Base-by-base conservation (phyloP, 805 yeast species). In the Yarrowia sp. region DNA sequence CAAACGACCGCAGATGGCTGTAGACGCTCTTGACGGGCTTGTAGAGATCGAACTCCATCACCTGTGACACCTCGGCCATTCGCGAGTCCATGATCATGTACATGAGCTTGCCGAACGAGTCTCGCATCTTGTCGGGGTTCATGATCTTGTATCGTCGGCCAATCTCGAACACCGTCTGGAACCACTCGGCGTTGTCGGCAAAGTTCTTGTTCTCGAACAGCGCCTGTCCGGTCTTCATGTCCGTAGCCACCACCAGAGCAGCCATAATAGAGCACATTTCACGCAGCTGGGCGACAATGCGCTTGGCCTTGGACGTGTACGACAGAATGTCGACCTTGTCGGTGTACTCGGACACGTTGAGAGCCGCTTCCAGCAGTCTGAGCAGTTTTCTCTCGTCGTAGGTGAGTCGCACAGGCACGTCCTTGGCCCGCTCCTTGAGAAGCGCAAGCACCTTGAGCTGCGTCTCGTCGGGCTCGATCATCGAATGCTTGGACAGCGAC, bases 21-120 rank as follows among this genome's bases (percentile, higher is more conserved):
- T 79, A 69, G 1, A 88, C 87, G 0, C 93, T 88, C 63, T 80
- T 78, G 60, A 88, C 80, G 0, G 94, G 93, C 68, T 81, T 84
- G 73, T 84, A 86, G 1, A 88, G 74, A 71, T 88, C 90, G 71
- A 88, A 88, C 64, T 85, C 93, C 85, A 88, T 81, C 58, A 84
- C 84, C 14, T 81, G 83, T 66, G 80, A 81, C 63, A 88, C 81
- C 66, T 87, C 90, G 0, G 90, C 87, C 27, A 86, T 73, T 49
- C 88, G 76, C 2, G 94, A 88, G 72, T 88, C 96, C 94, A 88
- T 88, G 35, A 87, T 84, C 88, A 88, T 88, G 72, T 88, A 88
- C 74, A 88, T 85, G 63, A 88, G 75, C 68, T 88, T 87, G 47
- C 96, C 96, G 71, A 84, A 88, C 4, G 84, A 84, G 68, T 85